phyloP scores from a whole-genome alignment of 352 stramenopile genomes.

The Globisporangium rhizosaccharum region DNA sequence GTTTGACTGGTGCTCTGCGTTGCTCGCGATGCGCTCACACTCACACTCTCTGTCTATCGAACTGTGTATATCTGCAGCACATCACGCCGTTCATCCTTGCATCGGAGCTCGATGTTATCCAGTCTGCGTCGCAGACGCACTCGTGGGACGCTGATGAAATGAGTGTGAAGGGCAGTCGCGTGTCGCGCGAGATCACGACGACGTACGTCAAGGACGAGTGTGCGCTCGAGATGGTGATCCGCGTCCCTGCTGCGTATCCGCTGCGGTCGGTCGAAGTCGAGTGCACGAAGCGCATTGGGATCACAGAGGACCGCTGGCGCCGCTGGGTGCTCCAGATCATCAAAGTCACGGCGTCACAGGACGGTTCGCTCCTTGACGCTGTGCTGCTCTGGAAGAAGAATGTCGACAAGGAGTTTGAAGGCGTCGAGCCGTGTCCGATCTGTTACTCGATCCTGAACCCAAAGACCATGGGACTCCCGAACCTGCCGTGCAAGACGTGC shows the following conservation, averaged over 20 bases:
- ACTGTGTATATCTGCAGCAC: slow-evolving; percentile 19
- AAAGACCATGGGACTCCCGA: slow-evolving; percentile 86
- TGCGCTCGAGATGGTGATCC: slow-evolving; percentile 87
- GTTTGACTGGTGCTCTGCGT: background rate
- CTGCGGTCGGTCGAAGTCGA: slow-evolving; percentile 88
- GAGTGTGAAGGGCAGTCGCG: slow-evolving; percentile 80
- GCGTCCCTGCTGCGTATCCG: slow-evolving; percentile 85
- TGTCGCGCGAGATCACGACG: slow-evolving; percentile 87
- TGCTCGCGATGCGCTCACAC: background rate
- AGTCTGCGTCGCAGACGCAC: slow-evolving; percentile 42
- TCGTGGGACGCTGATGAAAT: slow-evolving; percentile 79
- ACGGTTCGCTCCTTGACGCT: slow-evolving; percentile 88
- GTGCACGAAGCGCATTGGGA: slow-evolving; percentile 88
- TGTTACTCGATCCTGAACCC: slow-evolving; percentile 91
- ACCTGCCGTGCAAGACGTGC: slow-evolving; percentile 89
- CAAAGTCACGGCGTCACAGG: slow-evolving; percentile 82
- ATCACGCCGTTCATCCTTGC: slow-evolving; percentile 78
- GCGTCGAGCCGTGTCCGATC: slow-evolving; percentile 90
- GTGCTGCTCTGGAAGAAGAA: slow-evolving; percentile 92
- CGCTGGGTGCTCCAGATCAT: slow-evolving; percentile 93
- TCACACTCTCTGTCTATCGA: background rate
- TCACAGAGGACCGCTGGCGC: slow-evolving; percentile 88
- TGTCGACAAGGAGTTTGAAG: slow-evolving; percentile 90
- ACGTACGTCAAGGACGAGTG: slow-evolving; percentile 93
- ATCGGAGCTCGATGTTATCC: slow-evolving; percentile 74